Evolutionary conservation across 2,329 filamentous ascomycete species (phyloP).

Genomic region (Colletotrichum sp.): DNA sequence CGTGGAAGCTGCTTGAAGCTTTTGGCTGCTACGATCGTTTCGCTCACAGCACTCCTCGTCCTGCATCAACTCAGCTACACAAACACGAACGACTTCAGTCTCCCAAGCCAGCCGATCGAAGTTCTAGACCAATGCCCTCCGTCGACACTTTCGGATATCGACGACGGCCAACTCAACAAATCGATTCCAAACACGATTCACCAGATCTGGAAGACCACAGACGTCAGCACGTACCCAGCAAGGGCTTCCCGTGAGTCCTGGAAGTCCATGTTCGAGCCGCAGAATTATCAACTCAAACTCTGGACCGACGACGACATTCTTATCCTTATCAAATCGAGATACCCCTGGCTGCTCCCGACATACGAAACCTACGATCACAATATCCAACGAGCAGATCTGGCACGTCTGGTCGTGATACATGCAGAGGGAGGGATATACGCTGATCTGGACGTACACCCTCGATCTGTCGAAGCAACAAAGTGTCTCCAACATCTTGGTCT

Average conservation of each 20-base stretch:
- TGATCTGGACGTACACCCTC: conserved; percentile 26
- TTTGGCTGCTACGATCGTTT: background rate
- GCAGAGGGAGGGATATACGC: conserved; percentile 27
- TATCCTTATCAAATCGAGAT: conserved; percentile 18
- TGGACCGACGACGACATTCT: conserved; percentile 26
- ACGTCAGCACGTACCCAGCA: conserved; percentile 22
- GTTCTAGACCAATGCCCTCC: background rate
- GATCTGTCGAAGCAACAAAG: background rate
- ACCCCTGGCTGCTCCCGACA: conserved; percentile 25
- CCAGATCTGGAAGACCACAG: conserved; percentile 26
- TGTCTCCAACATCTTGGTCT: conserved; percentile 21
- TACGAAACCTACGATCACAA: conserved; percentile 24
- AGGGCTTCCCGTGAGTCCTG: conserved; percentile 16
- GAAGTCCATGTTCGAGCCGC: conserved; percentile 17
- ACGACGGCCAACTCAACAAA: background rate
- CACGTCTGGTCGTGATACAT: conserved; percentile 24
- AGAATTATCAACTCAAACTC: conserved; percentile 24
- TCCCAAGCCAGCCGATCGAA: background rate
- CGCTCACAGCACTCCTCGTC: background rate
- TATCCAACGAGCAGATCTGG: conserved; percentile 27
- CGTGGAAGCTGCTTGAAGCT: background rate
- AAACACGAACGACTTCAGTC: background rate
- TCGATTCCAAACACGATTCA: conserved; percentile 23
- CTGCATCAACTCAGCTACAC: conserved; percentile 12
- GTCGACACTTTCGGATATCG: background rate